Percentiles rank a stretch among this genome's conserved stretches.
Evolutionary conservation across 371 early-diverging fungal genomes (phyloP).

Genomic region (Actinomortierella ambigua): DNA sequence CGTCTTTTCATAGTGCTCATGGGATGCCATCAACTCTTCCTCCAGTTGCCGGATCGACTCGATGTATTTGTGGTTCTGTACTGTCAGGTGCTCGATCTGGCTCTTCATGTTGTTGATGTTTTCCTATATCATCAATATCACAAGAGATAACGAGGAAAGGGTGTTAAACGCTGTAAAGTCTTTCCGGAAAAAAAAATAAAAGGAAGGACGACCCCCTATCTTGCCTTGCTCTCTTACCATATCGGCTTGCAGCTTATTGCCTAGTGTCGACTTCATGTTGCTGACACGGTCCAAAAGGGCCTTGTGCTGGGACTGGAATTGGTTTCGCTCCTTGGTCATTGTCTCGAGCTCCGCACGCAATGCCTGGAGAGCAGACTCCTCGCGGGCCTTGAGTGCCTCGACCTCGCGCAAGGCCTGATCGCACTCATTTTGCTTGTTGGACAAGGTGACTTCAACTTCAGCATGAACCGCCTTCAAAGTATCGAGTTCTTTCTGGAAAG

Average conservation of each 20-base stretch:
- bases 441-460: background rate
- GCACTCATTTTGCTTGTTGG: conserved; percentile 3
- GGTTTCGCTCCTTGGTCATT: conserved; percentile 44
- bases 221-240: conserved; percentile 48
- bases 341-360: conserved; percentile 33
- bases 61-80: conserved; percentile 46
- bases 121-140: conserved; percentile 26
- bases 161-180: too few species aligned
- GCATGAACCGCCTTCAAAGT: background rate
- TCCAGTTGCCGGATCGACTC: conserved; percentile 46
- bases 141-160: background rate
- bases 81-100: conserved; percentile 42
- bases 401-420: conserved; percentile 7
- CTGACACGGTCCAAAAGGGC: conserved; percentile 54
- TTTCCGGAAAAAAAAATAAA: too few species aligned
- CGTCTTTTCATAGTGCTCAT: conserved; percentile 47
- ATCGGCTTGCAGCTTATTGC: conserved; percentile 60
- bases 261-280: conserved; percentile 56
- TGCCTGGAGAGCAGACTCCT: conserved; percentile 17
- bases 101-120: conserved; percentile 40
- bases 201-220: too few species aligned
- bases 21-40: conserved; percentile 43
- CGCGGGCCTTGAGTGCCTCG: conserved; percentile 1
- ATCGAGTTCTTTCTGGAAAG: conserved; percentile 49
- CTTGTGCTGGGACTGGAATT: conserved; percentile 50